phyloP scores from a whole-genome alignment of 257 asterid species.

The Echium plantagineum region DNA sequence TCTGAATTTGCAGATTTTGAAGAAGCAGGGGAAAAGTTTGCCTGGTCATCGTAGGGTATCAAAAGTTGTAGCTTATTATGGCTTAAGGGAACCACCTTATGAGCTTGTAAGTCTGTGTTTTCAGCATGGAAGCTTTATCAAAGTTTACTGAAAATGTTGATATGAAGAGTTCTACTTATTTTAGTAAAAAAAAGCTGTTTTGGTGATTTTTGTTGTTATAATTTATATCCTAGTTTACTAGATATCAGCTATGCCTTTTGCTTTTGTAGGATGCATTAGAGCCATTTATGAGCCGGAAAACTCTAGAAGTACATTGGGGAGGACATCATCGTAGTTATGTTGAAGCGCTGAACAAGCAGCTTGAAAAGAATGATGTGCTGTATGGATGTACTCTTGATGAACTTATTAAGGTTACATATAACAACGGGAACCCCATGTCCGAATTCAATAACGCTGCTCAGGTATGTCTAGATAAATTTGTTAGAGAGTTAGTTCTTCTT shows the following conservation, averaged over 20 bases:
- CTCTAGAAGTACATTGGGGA: conserved; percentile 89
- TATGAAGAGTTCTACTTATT: too few relatives aligned
- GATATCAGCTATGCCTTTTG: conserved; percentile 4
- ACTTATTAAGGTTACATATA: conserved; percentile 66
- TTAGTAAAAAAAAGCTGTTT: too few relatives aligned
- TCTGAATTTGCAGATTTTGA: conserved; percentile 29
- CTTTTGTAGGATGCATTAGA: conserved; percentile 66
- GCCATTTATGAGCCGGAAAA: conserved; percentile 70
- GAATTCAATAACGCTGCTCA: conserved; percentile 88
- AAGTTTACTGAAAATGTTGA: neutral
- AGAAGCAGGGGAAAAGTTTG: conserved; percentile 20
- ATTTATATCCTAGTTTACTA: too few relatives aligned
- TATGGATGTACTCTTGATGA: conserved; percentile 73
- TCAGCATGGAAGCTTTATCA: neutral
- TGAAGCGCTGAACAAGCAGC: conserved; percentile 79
- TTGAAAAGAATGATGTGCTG: conserved; percentile 48
- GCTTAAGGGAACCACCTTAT: conserved; percentile 70
- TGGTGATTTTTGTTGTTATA: too few relatives aligned
- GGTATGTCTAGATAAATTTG: conserved; percentile 27
- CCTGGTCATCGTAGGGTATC: conserved; percentile 15
- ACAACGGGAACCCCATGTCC: conserved; percentile 76
- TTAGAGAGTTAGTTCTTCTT: neutral
- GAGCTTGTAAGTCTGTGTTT: conserved; percentile 46
- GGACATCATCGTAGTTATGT: conserved; percentile 72
- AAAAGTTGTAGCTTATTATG: conserved; percentile 54